Base-by-base conservation (phyloP, 768 basidiomycete genomes). In the Lactarius indigo region DNA sequence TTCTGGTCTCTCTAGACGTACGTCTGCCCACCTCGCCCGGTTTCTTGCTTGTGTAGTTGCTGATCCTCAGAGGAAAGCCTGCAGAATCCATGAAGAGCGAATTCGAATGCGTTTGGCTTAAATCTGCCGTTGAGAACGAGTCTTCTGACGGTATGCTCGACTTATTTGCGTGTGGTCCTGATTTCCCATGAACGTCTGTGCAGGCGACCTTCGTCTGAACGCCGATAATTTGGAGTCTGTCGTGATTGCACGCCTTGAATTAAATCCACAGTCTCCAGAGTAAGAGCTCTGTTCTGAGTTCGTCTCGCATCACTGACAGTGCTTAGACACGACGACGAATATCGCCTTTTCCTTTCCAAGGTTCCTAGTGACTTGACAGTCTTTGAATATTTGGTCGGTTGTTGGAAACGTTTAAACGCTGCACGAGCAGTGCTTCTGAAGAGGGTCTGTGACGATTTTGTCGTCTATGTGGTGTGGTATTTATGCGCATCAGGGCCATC, bases 321-420 rank as follows among this genome's bases (percentile, higher is more conserved):
- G 23, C 57, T 17, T 70, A 93, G 89, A 59, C 87, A 88, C 73
- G 91, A 92, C 70, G 75, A 88, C n/a, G 90, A 91, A 26, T 90
- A 86, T 74, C 78, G 89, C 41, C 79, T 87, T 6, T 87, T 92
- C 20, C 76, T 92, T 1, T 90, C 90, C 3, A 90, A 89, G 28
- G 79, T 98, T 20, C 93, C 94, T 10, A 70, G 84, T 9, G 77
- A 87, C 63, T 87, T 94, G 75, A 94, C 96, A 0, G 82, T 86
- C 0, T 94, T 96, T 66, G 93, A 97, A 73, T 98, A 94, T 74
- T 82, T 99, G 28, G 83, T 93, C 10, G 90, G 90, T 23, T 90
- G 91, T 72, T 99, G 96, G 96, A 94, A 92, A 77, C 85, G 96
- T n/a, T 71, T 91, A 50, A 90, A 91, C 69, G 69, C 77, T 8